phyloP scores from a whole-genome alignment of 208 protist species.

The Crithidia acanthocephali region DNA sequence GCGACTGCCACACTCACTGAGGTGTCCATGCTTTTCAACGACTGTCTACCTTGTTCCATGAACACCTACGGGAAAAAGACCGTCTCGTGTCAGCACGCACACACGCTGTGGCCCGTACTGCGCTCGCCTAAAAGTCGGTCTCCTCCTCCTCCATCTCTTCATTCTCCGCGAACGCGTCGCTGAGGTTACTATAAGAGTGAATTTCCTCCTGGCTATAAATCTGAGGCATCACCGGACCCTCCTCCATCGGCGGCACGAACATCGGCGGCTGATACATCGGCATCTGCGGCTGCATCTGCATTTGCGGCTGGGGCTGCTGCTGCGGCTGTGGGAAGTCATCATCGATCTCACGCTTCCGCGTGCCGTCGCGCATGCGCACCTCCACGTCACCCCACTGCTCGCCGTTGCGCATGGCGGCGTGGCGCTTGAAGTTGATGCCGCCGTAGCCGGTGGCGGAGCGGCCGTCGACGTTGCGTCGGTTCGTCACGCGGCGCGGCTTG shows the following conservation, averaged over 20 bases:
- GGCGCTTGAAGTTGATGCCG: conserved; percentile 69
- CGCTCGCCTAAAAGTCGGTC: conserved; percentile 19
- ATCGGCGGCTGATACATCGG: conserved; percentile 13
- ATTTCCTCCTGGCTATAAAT: conserved; percentile 55
- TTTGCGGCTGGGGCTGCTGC: conserved; percentile 11
- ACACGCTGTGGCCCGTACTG: neutral
- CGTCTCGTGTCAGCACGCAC: neutral
- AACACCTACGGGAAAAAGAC: too few relatives aligned
- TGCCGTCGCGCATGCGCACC: conserved; percentile 28
- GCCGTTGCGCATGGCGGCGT: conserved; percentile 58
- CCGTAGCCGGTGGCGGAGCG: conserved; percentile 60
- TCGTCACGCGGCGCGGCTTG: conserved; percentile 62
- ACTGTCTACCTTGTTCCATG: too few relatives aligned
- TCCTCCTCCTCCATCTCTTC: conserved; percentile 27
- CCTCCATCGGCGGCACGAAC: conserved; percentile 16
- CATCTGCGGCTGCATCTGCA: conserved; percentile 14
- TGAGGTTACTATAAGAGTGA: conserved; percentile 56
- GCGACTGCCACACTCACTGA: too few relatives aligned
- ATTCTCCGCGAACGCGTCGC: conserved; percentile 42
- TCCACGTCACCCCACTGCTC: conserved; percentile 67
- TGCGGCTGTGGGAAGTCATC: conserved; percentile 2
- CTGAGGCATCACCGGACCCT: conserved; percentile 38
- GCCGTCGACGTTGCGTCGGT: conserved; percentile 41
- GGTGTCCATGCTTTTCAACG: too few relatives aligned
- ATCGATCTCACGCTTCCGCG: conserved; percentile 2